Conservation (phyloP, 2,329 filamentous ascomycete species). For the Aspergillus eucalypticola region DNA sequence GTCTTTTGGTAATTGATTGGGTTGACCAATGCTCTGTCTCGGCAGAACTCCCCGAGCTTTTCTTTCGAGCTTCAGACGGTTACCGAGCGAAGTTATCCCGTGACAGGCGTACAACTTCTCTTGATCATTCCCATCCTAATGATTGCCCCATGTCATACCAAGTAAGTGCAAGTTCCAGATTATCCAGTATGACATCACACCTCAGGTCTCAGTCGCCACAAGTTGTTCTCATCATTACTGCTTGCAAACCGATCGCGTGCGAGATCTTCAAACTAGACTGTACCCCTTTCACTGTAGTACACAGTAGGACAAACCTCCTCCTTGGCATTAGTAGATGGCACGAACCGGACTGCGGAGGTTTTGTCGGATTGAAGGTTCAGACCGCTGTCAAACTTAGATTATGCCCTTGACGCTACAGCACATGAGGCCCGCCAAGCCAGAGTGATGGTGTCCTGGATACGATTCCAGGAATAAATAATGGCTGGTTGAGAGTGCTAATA, state of each 20-base stretch:
- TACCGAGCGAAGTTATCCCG: not conserved
- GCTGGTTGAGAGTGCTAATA: not conserved
- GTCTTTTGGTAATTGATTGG: not conserved
- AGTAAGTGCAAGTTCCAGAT: not conserved
- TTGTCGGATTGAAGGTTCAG: not conserved
- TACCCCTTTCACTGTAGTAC: not conserved
- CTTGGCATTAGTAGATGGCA: not conserved
- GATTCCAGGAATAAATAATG: not conserved
- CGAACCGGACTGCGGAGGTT: not conserved
- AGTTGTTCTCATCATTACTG: not conserved
- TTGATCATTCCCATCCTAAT: not conserved
- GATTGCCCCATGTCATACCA: not conserved
- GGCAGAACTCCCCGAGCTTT: no score
- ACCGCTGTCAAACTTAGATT: not conserved
- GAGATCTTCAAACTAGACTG: not conserved
- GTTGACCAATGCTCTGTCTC: no score
- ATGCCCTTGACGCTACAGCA: not conserved
- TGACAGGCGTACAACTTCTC: not conserved
- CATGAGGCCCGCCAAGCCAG: not conserved
- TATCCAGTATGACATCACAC: not conserved
- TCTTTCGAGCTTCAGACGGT: no score
- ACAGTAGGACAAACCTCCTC: no score
- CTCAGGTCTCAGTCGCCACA: not conserved
- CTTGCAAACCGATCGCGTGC: not conserved
- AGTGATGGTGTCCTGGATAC: not conserved